phyloP scores from a whole-genome alignment of 768 basidiomycete genomes.

The Clavaria fumosa region DNA sequence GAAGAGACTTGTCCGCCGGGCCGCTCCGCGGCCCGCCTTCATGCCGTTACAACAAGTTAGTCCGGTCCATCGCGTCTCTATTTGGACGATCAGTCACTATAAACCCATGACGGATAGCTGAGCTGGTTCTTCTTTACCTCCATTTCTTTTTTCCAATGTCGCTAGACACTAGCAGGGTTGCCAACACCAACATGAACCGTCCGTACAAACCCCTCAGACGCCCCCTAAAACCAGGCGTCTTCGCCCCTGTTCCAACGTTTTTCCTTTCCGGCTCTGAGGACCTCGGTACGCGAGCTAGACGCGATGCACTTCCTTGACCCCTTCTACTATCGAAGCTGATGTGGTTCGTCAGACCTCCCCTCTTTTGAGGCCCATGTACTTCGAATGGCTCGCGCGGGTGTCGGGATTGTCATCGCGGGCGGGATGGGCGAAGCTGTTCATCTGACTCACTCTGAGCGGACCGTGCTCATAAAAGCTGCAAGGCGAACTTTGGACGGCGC shows the following conservation, averaged over 20 bases:
- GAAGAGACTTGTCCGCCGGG: too few species aligned
- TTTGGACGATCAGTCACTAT: too few species aligned
- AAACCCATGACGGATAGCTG: too few species aligned
- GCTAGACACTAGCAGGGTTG: too few species aligned
- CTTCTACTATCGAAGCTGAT: slow-evolving; percentile 3
- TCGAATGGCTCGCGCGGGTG: slow-evolving; percentile 47
- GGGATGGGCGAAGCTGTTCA: slow-evolving; percentile 83
- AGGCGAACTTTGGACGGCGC: slow-evolving; percentile 57
- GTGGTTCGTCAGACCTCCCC: slow-evolving; percentile 34
- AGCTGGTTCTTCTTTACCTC: too few species aligned
- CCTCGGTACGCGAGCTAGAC: too few species aligned
- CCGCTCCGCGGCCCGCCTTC: too few species aligned
- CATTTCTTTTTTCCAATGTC: too few species aligned
- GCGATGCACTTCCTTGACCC: slow-evolving; percentile 17
- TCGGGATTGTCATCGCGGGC: slow-evolving; percentile 58
- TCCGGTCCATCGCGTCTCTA: too few species aligned
- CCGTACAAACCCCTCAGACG: too few species aligned
- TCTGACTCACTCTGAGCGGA: slow-evolving; percentile 50
- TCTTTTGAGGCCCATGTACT: slow-evolving; percentile 55
- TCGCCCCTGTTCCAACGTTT: slow-evolving; percentile 78
- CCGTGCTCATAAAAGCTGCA: slow-evolving; percentile 44
- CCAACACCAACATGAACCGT: too few species aligned
- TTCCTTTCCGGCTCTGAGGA: slow-evolving; percentile 65
- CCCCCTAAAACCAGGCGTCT: slow-evolving; percentile 60
- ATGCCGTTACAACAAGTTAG: too few species aligned